Evolutionary conservation across 306 rosid genomes (phyloP), one percentile per base, ranked within the genome.

Genomic region (Oemleria cerasiformis): DNA sequence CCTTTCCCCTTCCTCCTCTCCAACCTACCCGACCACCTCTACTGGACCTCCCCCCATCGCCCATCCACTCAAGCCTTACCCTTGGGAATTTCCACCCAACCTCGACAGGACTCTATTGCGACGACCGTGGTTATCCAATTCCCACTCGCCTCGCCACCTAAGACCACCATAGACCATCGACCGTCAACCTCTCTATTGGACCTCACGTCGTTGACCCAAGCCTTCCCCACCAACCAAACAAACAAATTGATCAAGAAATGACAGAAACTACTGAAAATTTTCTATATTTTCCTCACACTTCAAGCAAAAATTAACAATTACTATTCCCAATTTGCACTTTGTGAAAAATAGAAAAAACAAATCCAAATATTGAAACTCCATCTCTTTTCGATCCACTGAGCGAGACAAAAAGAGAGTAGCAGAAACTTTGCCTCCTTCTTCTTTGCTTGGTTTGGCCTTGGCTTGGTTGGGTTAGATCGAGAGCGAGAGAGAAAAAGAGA

Each of bases 391-490:
- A 70, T 63, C 43, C 72, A 34, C n/a, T 16, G 20, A 6, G 41
- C 63, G 45, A 64, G 59, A 54, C 54, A 48, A 45, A 76, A 25
- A 47, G 62, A 30, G 59, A 63, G 44, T 53, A 4, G 13, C 82
- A 56, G 43, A 40, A 21, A 57, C 63, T 58, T 69, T 55, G 79
- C 61, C 10, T 57, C 61, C 59, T 56, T 20, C 59, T 44, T 54
- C 72, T 21, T 49, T 11, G 65, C 56, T 76, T 42, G 72, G 25
- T 58, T 19, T 44, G 39, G 73, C 36, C 5, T 57, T 68, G 72
- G 47, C 63, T 44, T 54, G 84, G 76, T 10, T 58, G 72, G 72
- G 48, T 69, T 45, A 62, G 84, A 80, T 67, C 73, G 75, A 38
- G 40, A 71, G 53, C 23, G 43, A 34, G 43, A 72, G 6, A 72